Percentiles rank a stretch among this genome's conserved stretches.
These are phyloP conservation scores for Podila clonocystis DNA, from an alignment of 192 early-diverging fungal species.

Conservation along the genomic window DNA sequence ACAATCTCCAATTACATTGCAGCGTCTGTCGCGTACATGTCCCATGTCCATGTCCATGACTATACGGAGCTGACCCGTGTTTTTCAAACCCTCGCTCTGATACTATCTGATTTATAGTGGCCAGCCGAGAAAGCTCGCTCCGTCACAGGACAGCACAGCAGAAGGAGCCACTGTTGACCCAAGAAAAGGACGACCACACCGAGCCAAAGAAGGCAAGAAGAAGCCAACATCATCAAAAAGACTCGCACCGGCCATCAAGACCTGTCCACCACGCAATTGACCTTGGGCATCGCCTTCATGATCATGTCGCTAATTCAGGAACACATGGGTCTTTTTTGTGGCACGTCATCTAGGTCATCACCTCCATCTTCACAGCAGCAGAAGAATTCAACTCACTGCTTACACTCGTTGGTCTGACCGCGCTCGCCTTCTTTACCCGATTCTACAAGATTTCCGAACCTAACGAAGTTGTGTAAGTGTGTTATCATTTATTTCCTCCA, in stretches of 20 bases:
- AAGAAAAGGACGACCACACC: not conserved
- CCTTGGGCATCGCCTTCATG: not conserved
- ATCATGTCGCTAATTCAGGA: not conserved
- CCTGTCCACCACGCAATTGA: not conserved
- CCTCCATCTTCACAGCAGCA: constrained; percentile 17
- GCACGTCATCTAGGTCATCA: constrained; percentile 10
- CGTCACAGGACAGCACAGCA: constrained; percentile 1
- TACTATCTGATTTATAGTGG: not conserved
- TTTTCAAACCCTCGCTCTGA: not conserved
- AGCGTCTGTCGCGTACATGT: too few relatives aligned
- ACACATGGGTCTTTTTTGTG: not conserved
- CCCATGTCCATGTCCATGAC: too few relatives aligned
- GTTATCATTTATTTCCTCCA: not conserved
- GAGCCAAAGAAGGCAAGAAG: constrained; percentile 1
- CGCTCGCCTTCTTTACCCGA: constrained; percentile 66
- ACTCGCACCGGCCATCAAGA: not conserved
- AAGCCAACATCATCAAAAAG: not conserved
- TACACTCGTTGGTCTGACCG: constrained; percentile 38
- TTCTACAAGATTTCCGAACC: constrained; percentile 79
- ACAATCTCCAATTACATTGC: too few relatives aligned
- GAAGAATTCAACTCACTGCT: constrained; percentile 25
- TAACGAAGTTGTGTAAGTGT: constrained; percentile 75
- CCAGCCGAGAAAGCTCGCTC: not conserved
- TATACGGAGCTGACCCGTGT: not conserved
- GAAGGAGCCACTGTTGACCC: not conserved